These are phyloP conservation scores for Dioscorea cayenensis DNA, from an alignment of 116 monocot genomes.

Conservation along the genomic window DNA sequence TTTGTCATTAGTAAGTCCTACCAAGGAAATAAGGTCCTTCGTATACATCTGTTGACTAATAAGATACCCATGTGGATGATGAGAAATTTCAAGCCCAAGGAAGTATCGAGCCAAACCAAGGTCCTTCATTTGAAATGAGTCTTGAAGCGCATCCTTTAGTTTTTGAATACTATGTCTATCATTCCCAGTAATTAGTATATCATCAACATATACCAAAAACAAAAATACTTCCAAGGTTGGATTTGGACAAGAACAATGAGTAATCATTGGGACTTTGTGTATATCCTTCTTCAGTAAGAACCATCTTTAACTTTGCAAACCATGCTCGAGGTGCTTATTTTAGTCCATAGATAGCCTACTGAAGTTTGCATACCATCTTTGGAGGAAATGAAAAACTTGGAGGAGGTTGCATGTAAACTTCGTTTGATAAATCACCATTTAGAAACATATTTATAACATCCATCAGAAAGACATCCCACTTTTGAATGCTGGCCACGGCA, in stretches of 20 bases:
- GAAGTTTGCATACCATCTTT: constrained; percentile 1
- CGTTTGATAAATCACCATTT: background rate
- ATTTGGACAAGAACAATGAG: background rate
- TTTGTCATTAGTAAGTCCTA: background rate
- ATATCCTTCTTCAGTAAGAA: background rate
- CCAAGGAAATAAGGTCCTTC: background rate
- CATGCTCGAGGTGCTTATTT: constrained; percentile 16
- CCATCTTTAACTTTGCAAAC: background rate
- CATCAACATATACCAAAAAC: constrained; percentile 11
- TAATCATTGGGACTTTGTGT: background rate
- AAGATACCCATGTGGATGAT: background rate
- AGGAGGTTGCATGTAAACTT: constrained; percentile 6
- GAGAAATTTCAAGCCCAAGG: constrained; percentile 7
- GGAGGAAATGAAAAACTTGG: background rate
- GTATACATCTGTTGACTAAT: constrained; percentile 1
- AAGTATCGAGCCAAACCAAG: constrained; percentile 1
- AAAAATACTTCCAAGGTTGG: background rate
- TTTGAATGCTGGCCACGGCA: background rate
- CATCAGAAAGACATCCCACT: background rate
- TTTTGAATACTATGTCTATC: background rate
- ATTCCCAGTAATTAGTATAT: background rate
- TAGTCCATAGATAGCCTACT: constrained; percentile 6
- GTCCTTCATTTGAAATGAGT: constrained; percentile 6
- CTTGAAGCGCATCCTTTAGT: background rate
- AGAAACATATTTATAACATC: constrained; percentile 14